These are phyloP conservation scores for Trichomonascus vanleenenianus DNA, from an alignment of 805 yeast species.

Conservation along the genomic window DNA sequence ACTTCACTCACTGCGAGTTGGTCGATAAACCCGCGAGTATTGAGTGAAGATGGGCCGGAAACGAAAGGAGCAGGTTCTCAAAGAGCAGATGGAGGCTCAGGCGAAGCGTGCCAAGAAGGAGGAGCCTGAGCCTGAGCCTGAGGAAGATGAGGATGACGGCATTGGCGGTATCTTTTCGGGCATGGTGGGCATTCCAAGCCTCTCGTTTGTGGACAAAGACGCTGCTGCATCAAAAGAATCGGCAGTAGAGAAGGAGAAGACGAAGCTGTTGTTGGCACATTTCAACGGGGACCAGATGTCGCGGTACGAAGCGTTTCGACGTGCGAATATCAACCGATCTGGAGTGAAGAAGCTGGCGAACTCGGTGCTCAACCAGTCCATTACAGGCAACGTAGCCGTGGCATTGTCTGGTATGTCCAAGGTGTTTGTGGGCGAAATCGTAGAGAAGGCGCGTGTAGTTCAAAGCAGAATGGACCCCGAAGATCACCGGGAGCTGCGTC, in stretches of 20 bases:
- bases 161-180: constrained; percentile 2
- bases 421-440: constrained; percentile 82
- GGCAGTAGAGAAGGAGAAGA: constrained; percentile 28
- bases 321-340: constrained; percentile 65
- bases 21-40: no score
- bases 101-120: neutral
- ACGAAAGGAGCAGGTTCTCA: neutral
- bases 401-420: constrained; percentile 82
- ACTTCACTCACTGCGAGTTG: no score
- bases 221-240: constrained; percentile 6
- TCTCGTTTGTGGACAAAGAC: neutral
- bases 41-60: neutral
- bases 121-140: constrained; percentile 4
- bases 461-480: constrained; percentile 43
- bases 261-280: constrained; percentile 52
- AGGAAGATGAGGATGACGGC: constrained; percentile 10
- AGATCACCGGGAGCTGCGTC: constrained; percentile 28
- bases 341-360: constrained; percentile 78
- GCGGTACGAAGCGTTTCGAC: constrained; percentile 76
- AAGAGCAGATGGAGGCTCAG: constrained; percentile 8
- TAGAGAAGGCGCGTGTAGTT: constrained; percentile 70
- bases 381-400: constrained; percentile 72
- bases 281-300: constrained; percentile 79
- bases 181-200: neutral
- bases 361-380: constrained; percentile 68